Conservation (phyloP, 1,284 basidiomycete species). For the Sutorius eximius region DNA sequence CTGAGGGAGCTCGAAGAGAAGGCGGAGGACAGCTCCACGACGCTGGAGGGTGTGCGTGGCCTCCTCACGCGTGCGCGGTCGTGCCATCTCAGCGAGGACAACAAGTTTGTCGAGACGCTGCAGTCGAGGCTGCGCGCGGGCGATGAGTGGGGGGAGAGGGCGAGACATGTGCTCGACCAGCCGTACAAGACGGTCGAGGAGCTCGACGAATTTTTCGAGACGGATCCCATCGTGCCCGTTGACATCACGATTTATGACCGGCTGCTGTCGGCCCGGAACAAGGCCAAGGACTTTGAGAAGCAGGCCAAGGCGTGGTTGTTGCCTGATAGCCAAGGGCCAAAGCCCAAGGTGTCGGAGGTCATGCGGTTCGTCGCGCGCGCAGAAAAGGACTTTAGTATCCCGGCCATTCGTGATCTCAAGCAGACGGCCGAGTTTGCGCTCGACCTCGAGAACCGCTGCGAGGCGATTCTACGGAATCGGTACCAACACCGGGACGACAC, state of each 20-base stretch:
- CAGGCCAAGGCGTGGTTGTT: conserved; percentile 69
- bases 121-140: conserved; percentile 60
- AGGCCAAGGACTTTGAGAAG: conserved; percentile 74
- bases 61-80: conserved; percentile 65
- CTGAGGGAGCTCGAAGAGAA: conserved; percentile 68
- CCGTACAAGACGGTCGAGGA: conserved; percentile 70
- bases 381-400: conserved; percentile 72
- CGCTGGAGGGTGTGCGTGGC: conserved; percentile 69
- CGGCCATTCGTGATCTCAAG: conserved; percentile 63
- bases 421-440: conserved; percentile 67
- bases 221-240: conserved; percentile 61
- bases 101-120: conserved; percentile 58
- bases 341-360: conserved; percentile 66
- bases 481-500: conserved; percentile 55
- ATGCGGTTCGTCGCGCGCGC: conserved; percentile 64
- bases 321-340: conserved; percentile 49
- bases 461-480: conserved; percentile 64
- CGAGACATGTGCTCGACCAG: conserved; percentile 59
- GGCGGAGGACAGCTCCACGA: conserved; percentile 52
- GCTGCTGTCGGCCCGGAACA: conserved; percentile 56
- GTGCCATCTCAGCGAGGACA: conserved; percentile 63
- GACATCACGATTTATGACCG: conserved; percentile 61
- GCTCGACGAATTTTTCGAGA: conserved; percentile 63
- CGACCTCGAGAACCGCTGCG: conserved; percentile 71
- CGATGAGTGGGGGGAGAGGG: conserved; percentile 69